Evolutionary conservation across 192 early-diverging fungal genomes (phyloP).

Genomic region (Allomyces arbusculus): DNA sequence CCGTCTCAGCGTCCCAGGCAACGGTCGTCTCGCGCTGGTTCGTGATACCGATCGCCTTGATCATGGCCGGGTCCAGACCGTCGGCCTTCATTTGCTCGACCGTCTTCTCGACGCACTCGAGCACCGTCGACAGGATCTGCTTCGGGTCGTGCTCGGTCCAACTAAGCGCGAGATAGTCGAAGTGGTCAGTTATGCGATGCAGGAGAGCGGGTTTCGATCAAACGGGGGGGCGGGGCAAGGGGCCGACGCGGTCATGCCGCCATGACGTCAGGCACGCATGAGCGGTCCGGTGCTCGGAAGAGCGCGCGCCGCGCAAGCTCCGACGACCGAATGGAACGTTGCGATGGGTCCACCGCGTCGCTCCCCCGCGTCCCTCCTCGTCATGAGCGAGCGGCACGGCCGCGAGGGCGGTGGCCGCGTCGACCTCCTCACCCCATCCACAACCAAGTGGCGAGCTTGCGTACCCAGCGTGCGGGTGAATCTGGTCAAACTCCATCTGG

Average conservation of each 20-base stretch:
- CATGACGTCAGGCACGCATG: too few species aligned
- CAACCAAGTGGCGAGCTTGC: too few species aligned
- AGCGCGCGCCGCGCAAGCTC: too few species aligned
- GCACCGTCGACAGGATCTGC: slow-evolving; percentile 46
- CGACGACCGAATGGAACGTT: too few species aligned
- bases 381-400: too few species aligned
- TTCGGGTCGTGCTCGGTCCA: slow-evolving; percentile 81
- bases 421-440: too few species aligned
- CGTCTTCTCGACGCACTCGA: slow-evolving; percentile 43
- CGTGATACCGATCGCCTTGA: slow-evolving; percentile 66
- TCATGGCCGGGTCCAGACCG: slow-evolving; percentile 30
- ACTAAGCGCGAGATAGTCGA: slow-evolving; percentile 11
- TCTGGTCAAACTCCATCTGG: slow-evolving; percentile 62
- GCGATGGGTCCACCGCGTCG: too few species aligned
- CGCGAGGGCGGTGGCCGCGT: too few species aligned
- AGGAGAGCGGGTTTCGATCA: background rate
- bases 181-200: background rate
- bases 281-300: too few species aligned
- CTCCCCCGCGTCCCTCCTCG: too few species aligned
- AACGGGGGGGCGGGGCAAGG: background rate
- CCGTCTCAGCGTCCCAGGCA: slow-evolving; percentile 68
- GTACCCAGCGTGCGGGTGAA: background rate
- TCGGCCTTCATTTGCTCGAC: slow-evolving; percentile 36
- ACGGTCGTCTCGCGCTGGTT: slow-evolving; percentile 88
- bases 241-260: background rate